A percentile compares a stretch with the other conserved stretches of the same genome.
phyloP scores from a whole-genome alignment of 2,329 filamentous ascomycete genomes.

The Colletotrichum sidae region DNA sequence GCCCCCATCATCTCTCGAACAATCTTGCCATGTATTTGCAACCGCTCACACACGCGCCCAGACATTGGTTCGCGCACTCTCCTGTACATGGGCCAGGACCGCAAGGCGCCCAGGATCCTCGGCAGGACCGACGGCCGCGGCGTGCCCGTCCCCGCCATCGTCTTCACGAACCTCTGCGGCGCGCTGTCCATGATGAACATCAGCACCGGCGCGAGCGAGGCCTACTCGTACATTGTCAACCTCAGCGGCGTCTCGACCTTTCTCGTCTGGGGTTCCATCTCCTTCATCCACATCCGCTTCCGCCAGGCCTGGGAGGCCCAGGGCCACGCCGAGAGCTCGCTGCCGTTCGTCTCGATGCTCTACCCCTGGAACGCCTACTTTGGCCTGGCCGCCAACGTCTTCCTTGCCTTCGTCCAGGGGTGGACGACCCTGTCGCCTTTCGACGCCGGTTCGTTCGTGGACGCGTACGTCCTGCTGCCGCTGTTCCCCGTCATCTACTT shows the following conservation, averaged over 20 bases:
- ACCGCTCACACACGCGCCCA: neutral
- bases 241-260: conserved; percentile 78
- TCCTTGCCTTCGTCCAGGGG: conserved; percentile 70
- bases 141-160: conserved; percentile 69
- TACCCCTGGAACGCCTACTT: conserved; percentile 72
- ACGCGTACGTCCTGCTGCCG: conserved; percentile 71
- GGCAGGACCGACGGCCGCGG: conserved; percentile 75
- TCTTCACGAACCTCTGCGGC: conserved; percentile 78
- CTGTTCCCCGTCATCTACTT: conserved; percentile 69
- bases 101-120: conserved; percentile 77
- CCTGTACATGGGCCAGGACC: conserved; percentile 79
- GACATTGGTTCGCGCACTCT: conserved; percentile 80
- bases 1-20: no score
- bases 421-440: conserved; percentile 72
- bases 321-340: conserved; percentile 63
- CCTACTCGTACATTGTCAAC: conserved; percentile 78
- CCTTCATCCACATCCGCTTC: conserved; percentile 78
- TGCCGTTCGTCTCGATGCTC: conserved; percentile 66
- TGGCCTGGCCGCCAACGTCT: conserved; percentile 67
- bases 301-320: conserved; percentile 71
- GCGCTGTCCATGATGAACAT: conserved; percentile 81
- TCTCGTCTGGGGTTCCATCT: conserved; percentile 78
- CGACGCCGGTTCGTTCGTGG: conserved; percentile 68
- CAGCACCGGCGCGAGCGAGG: conserved; percentile 72
- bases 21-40: no score